These are phyloP conservation scores for Entomortierella chlamydospora DNA, from an alignment of 192 early-diverging fungal genomes.

Conservation along the genomic window DNA sequence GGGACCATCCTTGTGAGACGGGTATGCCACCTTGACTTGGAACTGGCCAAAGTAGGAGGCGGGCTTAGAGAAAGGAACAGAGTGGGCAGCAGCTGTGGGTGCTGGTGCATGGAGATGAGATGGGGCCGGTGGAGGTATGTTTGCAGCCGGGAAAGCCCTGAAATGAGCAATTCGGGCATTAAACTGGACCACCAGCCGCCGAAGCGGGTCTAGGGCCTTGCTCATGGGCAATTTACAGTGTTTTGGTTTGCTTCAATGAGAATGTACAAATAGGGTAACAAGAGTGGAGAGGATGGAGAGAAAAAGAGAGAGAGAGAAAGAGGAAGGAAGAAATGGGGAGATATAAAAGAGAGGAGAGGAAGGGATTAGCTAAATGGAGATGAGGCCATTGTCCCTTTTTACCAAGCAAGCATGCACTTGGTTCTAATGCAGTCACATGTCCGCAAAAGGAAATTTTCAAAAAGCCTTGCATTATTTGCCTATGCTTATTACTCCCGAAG, in stretches of 20 bases:
- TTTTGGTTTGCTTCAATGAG: not conserved
- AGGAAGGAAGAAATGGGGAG: not conserved
- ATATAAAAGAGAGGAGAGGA: not conserved
- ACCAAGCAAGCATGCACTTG: too few species aligned
- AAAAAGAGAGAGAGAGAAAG: too few species aligned
- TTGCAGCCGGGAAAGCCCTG: constrained; percentile 41
- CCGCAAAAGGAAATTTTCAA: not conserved
- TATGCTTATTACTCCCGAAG: not conserved
- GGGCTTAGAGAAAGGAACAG: constrained; percentile 25
- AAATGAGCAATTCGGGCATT: constrained; percentile 48
- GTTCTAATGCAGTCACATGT: not conserved
- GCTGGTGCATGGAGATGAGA: constrained; percentile 21
- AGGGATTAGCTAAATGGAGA: too few species aligned
- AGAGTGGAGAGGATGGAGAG: not conserved
- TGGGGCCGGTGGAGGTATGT: constrained; percentile 33
- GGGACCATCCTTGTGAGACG: constrained; percentile 42
- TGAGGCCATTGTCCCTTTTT: too few species aligned
- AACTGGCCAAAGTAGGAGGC: constrained; percentile 33
- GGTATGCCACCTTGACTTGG: constrained; percentile 40
- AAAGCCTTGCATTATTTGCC: not conserved
- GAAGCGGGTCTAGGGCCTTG: constrained; percentile 52
- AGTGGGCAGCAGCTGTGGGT: not conserved
- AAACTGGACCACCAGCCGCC: constrained; percentile 54
- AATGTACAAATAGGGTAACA: not conserved
- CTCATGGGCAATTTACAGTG: constrained; percentile 22